Conservation (phyloP, 208 protist species). For the Porcisia hertigi region DNA sequence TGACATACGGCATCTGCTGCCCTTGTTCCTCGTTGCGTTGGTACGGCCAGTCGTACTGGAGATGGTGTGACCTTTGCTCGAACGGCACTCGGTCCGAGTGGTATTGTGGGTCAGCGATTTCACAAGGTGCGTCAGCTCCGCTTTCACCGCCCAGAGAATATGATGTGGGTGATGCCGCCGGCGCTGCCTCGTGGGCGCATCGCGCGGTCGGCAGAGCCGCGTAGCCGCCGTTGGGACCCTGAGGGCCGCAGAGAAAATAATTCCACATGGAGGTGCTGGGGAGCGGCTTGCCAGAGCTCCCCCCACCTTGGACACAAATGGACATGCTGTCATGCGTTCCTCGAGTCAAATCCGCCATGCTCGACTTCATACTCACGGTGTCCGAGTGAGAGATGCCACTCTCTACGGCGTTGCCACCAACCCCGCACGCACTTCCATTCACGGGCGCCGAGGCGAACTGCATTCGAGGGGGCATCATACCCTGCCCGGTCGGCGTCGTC, state of each 20-base stretch:
- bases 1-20: background rate
- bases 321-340: background rate
- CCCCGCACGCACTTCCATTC: background rate
- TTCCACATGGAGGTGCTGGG: background rate
- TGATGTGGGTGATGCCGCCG: background rate
- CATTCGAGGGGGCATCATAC: background rate
- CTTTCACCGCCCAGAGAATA: background rate
- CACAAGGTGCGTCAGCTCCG: background rate
- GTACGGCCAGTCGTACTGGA: background rate
- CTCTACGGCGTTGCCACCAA: background rate
- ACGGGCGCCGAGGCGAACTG: background rate
- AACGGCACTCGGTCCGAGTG: background rate
- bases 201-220: background rate
- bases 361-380: constrained; percentile 1
- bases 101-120: too few species aligned
- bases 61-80: background rate
- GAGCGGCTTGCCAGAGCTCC: background rate
- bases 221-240: background rate
- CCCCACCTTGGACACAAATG: background rate
- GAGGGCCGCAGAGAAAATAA: background rate
- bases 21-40: background rate
- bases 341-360: background rate
- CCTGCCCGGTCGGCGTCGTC: constrained; percentile 11
- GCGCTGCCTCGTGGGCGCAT: background rate
- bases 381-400: background rate